Evolutionary conservation across 2,329 filamentous ascomycete species (phyloP), one percentile per base, ranked within the genome.

Genomic region (Capronia epimyces): DNA sequence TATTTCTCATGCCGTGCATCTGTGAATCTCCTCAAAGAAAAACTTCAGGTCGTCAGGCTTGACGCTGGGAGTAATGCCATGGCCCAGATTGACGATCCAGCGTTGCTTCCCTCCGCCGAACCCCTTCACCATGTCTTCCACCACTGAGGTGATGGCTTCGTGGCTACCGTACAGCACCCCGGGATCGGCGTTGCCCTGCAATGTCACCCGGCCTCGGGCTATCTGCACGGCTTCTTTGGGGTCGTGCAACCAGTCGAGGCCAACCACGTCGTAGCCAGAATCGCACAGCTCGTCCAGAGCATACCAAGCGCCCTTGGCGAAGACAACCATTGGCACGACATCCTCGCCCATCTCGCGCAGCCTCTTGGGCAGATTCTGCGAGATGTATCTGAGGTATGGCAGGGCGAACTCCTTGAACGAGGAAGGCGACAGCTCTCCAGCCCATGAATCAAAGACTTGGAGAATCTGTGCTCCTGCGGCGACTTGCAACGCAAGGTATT

Each of bases 391-490:
- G 46, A 98, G 77, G 66, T 91, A 95, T 1, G 93, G 93, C 60
- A 93, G 80, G 1, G 88, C 84, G 68, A 97, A 94, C 49, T 84
- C 76, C 65, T 84, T 84, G 75, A 96, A 98, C 1, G 86, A 82
- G 5, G 80, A 71, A 1, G 93, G 91, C 7, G 87, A 89, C 40
- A 98, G 77, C 72, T 98, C 93, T 36, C 89, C 90, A 1, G 93
- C 93, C 91, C 93, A 98, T 0, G 91, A 97, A 67, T 98, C 93
- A 65, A 98, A 98, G 10, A 98, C 89, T 77, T 97, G 93, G 22
- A 97, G 76, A 66, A 96, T 80, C 83, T 96, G 93, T 48, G 93
- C 93, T 52, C 93, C 93, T 20, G 93, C 93, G 63, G 86, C 80
- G 52, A 98, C 91, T 70, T 98, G 93, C 55, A 90, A 75, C 5